phyloP scores from a whole-genome alignment of 345 rosid species.

The Erucastrum elatum region DNA sequence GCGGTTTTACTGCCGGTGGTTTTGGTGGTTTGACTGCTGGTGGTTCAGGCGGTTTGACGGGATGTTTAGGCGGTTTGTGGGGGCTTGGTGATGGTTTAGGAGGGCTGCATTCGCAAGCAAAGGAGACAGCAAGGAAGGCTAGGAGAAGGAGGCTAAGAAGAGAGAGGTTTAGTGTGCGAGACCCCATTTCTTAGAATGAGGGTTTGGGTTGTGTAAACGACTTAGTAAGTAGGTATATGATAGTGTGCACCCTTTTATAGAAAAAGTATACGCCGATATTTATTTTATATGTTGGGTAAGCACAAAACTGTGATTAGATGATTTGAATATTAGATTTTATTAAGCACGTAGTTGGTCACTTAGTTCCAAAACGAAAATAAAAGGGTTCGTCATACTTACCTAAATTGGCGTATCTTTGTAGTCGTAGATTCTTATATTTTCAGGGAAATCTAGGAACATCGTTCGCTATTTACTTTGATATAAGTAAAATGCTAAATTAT shows the following conservation, averaged over 20 bases:
- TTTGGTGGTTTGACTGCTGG: slow-evolving; percentile 33
- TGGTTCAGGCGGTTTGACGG: slow-evolving; percentile 35
- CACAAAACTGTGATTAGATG: neutral
- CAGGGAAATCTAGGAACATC: neutral
- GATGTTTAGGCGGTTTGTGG: slow-evolving; percentile 38
- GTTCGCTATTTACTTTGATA: neutral
- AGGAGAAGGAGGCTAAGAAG: slow-evolving; percentile 30
- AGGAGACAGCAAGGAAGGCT: slow-evolving; percentile 30
- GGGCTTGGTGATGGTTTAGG: slow-evolving; percentile 35
- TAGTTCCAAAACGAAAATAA: slow-evolving; percentile 4
- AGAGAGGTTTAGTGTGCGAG: slow-evolving; percentile 25
- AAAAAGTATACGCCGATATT: neutral
- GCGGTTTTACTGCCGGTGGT: slow-evolving; percentile 25
- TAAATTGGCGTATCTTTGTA: slow-evolving; percentile 12
- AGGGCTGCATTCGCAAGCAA: slow-evolving; percentile 33
- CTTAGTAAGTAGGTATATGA: slow-evolving; percentile 18
- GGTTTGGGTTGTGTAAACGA: slow-evolving; percentile 16
- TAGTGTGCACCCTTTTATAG: slow-evolving; percentile 30
- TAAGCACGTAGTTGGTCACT: slow-evolving; percentile 4
- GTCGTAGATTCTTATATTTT: slow-evolving; percentile 6
- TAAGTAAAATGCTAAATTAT: neutral
- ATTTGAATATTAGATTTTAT: slow-evolving; percentile 14
- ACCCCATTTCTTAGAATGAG: slow-evolving; percentile 25
- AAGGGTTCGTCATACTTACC: slow-evolving; percentile 17
- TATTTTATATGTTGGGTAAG: neutral